Percentiles rank a stretch among this genome's conserved stretches.
phyloP scores from a whole-genome alignment of 192 early-diverging fungal species.

The Phlyctochytrium planicorne region DNA sequence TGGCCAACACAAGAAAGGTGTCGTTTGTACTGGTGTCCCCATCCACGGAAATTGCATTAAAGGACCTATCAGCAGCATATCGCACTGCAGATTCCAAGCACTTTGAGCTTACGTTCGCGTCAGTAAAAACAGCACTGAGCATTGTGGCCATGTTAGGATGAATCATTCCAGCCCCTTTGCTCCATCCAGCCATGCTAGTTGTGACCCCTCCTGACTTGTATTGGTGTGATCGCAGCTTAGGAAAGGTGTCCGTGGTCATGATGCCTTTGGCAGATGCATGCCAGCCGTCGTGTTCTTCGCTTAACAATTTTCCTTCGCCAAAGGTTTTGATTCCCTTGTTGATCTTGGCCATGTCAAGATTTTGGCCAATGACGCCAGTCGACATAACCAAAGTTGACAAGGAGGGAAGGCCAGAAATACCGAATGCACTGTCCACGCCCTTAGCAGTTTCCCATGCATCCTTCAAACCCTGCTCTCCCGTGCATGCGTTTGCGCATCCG shows the following conservation, averaged over 20 bases:
- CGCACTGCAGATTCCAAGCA: conserved; percentile 70
- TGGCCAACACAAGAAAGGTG: conserved; percentile 85
- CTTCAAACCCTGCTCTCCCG: conserved; percentile 76
- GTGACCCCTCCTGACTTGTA: conserved; percentile 25
- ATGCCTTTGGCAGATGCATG: conserved; percentile 76
- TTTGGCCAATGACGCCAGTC: conserved; percentile 96
- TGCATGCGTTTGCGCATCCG: conserved; percentile 96
- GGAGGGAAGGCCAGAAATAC: conserved; percentile 27
- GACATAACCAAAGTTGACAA: conserved; percentile 90
- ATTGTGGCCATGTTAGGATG: conserved; percentile 99
- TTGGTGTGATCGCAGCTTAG: conserved; percentile 66
- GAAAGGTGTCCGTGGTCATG: conserved; percentile 99
- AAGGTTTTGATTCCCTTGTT: conserved; percentile 57
- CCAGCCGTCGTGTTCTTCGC: conserved; percentile 69
- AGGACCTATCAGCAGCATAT: conserved; percentile 84
- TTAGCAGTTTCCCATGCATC: conserved; percentile 74
- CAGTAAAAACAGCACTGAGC: conserved; percentile 84
- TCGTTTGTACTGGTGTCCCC: conserved; percentile 98
- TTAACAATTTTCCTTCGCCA: conserved; percentile 38
- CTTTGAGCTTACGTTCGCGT: conserved; percentile 63
- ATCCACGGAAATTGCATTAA: conserved; percentile 94
- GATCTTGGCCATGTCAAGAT: conserved; percentile 82
- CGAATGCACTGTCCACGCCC: conserved; percentile 55
- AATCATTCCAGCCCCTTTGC: conserved; percentile 98
- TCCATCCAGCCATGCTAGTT: conserved; percentile 84